Evolutionary conservation across 2,329 filamentous ascomycete species (phyloP).

Genomic region (Daldinia sp.): DNA sequence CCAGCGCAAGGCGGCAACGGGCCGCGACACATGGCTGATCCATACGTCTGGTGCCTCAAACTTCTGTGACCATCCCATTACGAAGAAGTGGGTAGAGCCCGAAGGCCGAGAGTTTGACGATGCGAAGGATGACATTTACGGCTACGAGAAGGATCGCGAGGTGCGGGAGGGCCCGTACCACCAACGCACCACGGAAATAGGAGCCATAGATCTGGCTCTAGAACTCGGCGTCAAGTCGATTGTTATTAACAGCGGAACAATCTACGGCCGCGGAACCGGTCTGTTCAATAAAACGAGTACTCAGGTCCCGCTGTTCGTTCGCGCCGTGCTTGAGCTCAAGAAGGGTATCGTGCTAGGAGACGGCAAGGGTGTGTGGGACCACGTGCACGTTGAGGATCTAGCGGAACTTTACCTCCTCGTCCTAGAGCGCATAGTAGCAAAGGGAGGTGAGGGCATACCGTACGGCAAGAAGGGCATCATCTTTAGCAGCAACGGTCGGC

Average conservation of each 20-base stretch:
- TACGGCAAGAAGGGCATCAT: slow-evolving; percentile 51
- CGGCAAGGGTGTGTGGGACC: slow-evolving; percentile 53
- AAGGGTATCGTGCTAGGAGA: slow-evolving; percentile 48
- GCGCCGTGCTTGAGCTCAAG: slow-evolving; percentile 36
- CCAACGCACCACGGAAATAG: slow-evolving; percentile 56
- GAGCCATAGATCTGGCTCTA: slow-evolving; percentile 52
- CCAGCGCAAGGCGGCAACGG: slow-evolving; percentile 45
- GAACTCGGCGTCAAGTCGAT: slow-evolving; percentile 53
- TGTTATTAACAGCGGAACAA: slow-evolving; percentile 56
- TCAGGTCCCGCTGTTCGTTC: slow-evolving; percentile 47
- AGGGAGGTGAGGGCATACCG: slow-evolving; percentile 44
- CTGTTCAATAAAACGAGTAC: slow-evolving; percentile 51
- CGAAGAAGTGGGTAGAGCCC: slow-evolving; percentile 34
- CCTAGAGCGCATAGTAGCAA: slow-evolving; percentile 45
- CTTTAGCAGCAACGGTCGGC: slow-evolving; percentile 52
- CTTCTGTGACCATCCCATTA: slow-evolving; percentile 53
- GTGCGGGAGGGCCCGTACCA: slow-evolving; percentile 46
- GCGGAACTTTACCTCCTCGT: slow-evolving; percentile 52
- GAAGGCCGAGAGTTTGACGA: slow-evolving; percentile 50
- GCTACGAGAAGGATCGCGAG: slow-evolving; percentile 51
- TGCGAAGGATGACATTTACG: slow-evolving; percentile 53
- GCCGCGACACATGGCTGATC: slow-evolving; percentile 50
- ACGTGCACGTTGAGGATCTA: slow-evolving; percentile 57
- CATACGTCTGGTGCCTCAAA: slow-evolving; percentile 57
- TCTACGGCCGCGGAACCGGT: slow-evolving; percentile 57